These are phyloP conservation scores for Lasiosphaeria ovina DNA, from an alignment of 495 filamentous ascomycete genomes.

Conservation along the genomic window DNA sequence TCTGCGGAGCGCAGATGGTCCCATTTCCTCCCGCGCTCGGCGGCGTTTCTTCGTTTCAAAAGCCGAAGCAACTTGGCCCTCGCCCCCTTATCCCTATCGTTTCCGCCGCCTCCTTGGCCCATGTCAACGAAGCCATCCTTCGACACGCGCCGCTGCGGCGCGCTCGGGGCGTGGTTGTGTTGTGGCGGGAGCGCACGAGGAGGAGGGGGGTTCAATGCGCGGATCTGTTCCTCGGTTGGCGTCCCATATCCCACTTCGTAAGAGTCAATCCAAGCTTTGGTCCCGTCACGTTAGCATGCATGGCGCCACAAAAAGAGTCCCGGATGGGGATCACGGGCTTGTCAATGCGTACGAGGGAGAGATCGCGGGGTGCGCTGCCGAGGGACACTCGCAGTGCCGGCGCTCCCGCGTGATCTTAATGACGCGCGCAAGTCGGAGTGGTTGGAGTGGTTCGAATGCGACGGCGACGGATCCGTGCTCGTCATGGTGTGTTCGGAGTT, in stretches of 20 bases:
- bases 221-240: conserved; percentile 36
- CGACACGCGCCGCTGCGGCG: conserved; percentile 46
- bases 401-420: conserved; percentile 16
- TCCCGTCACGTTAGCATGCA: conserved; percentile 21
- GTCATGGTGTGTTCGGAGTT: conserved; percentile 21
- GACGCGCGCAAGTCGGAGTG: conserved; percentile 25
- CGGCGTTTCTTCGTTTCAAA: conserved; percentile 33
- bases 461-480: conserved; percentile 19
- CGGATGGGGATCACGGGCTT: not conserved
- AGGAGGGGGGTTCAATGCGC: conserved; percentile 37
- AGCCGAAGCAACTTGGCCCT: conserved; percentile 25
- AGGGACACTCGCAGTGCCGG: conserved; percentile 6
- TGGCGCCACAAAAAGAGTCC: not conserved
- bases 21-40: conserved; percentile 52
- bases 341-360: conserved; percentile 38
- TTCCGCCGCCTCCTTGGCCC: conserved; percentile 25
- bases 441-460: conserved; percentile 26
- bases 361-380: conserved; percentile 28
- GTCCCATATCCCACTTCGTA: conserved; percentile 40
- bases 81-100: conserved; percentile 24
- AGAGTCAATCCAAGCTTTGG: conserved; percentile 55
- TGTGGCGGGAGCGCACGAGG: conserved; percentile 55
- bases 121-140: conserved; percentile 54
- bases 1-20: conserved; percentile 55
- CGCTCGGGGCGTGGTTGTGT: conserved; percentile 56